Evolutionary conservation across 495 filamentous ascomycete species (phyloP).

Genomic region (Clavariopsis aquatica): DNA sequence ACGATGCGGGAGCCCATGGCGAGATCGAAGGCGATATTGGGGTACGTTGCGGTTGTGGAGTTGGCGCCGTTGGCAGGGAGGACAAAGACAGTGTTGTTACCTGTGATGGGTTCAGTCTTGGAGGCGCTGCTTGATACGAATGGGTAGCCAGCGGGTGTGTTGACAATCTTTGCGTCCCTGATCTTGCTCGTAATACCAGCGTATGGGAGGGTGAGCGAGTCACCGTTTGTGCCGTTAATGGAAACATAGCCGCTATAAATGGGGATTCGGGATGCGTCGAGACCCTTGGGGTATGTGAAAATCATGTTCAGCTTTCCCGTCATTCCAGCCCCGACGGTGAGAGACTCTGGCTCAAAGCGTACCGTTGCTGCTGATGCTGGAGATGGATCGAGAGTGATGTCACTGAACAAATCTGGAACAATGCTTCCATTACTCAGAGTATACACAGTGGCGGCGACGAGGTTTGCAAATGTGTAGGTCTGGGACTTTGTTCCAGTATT

Average conservation of each 20-base stretch:
- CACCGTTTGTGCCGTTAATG: conserved; percentile 42
- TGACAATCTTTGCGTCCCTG: background rate
- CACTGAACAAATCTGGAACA: background rate
- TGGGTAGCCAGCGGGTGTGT: background rate
- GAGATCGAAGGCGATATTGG: background rate
- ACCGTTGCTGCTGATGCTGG: background rate
- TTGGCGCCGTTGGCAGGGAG: conserved; percentile 13
- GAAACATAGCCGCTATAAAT: conserved; percentile 47
- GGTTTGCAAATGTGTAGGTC: conserved; percentile 8
- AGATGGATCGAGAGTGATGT: background rate
- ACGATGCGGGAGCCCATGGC: conserved; percentile 2
- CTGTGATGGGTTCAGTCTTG: background rate
- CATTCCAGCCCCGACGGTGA: background rate
- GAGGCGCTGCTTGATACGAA: conserved; percentile 2
- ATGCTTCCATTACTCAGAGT: background rate
- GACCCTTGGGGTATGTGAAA: conserved; percentile 1
- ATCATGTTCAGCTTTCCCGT: background rate
- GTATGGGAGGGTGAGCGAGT: conserved; percentile 45
- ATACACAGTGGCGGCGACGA: conserved; percentile 3
- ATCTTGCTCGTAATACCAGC: conserved; percentile 16
- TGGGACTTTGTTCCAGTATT: conserved; percentile 49
- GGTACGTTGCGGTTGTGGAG: background rate
- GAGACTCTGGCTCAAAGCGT: background rate
- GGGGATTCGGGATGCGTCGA: conserved; percentile 38
- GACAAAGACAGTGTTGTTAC: conserved; percentile 7